These are phyloP conservation scores for Pontederia paniculata DNA, from an alignment of 176 grass and related monocot genomes.

Conservation along the genomic window DNA sequence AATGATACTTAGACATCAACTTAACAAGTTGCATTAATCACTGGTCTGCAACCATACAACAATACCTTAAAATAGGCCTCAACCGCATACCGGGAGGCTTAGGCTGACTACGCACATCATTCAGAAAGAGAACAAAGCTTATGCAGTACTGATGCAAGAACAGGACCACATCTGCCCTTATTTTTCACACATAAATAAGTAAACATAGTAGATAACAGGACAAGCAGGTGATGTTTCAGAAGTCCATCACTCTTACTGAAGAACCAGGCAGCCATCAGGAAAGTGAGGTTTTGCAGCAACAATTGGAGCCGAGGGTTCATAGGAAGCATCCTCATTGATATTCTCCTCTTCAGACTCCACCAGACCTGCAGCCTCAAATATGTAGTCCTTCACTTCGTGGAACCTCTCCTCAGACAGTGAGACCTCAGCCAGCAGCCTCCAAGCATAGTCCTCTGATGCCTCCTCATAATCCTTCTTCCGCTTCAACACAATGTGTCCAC, in stretches of 20 bases:
- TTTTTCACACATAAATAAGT: slow-evolving; percentile 1
- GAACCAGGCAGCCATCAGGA: slow-evolving; percentile 70
- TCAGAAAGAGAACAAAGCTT: no score
- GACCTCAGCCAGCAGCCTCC: slow-evolving; percentile 77
- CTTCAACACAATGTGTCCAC: slow-evolving; percentile 94
- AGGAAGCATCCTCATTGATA: slow-evolving; percentile 18
- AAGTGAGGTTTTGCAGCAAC: slow-evolving; percentile 20
- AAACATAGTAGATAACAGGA: neutral
- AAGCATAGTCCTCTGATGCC: slow-evolving; percentile 71
- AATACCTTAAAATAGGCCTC: no score
- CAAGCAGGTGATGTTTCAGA: neutral
- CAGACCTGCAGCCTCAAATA: slow-evolving; percentile 62
- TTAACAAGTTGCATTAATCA: no score
- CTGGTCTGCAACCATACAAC: no score
- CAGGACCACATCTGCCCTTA: neutral
- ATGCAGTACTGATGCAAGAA: neutral
- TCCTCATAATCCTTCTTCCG: slow-evolving; percentile 65
- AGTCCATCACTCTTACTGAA: slow-evolving; percentile 31
- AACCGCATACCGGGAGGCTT: no score
- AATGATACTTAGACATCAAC: no score
- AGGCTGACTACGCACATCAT: no score
- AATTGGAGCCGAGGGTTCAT: neutral
- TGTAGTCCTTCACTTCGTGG: slow-evolving; percentile 68
- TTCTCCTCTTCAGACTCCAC: slow-evolving; percentile 26
- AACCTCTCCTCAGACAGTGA: slow-evolving; percentile 88